Conservation (phyloP, 2,329 filamentous ascomycete genomes). For the Xylaria sp. region DNA sequence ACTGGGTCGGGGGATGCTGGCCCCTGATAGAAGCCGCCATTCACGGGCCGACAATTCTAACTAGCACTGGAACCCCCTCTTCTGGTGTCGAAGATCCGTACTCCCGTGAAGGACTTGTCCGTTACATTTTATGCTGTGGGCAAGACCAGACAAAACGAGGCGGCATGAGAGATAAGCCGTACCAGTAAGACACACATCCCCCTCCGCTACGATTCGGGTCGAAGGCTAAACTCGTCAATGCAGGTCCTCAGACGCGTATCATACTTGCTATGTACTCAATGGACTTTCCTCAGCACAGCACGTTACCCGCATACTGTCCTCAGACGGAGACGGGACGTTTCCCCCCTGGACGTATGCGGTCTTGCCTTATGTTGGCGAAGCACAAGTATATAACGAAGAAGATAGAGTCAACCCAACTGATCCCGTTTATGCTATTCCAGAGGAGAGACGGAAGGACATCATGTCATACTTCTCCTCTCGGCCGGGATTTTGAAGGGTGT, state of each 20-base stretch:
- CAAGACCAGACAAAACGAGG: slow-evolving; percentile 75
- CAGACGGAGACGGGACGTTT: slow-evolving; percentile 50
- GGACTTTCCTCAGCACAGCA: slow-evolving; percentile 86
- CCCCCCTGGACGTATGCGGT: slow-evolving; percentile 46
- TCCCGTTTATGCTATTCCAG: slow-evolving; percentile 85
- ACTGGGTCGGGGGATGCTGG: slow-evolving; percentile 97
- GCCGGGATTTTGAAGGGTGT: slow-evolving; percentile 55
- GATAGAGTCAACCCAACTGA: slow-evolving; percentile 76
- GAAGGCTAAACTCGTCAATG: slow-evolving; percentile 17
- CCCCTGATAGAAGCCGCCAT: slow-evolving; percentile 83
- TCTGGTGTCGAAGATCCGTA: slow-evolving; percentile 53
- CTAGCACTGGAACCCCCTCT: slow-evolving; percentile 30
- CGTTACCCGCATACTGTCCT: slow-evolving; percentile 48
- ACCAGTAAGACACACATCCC: slow-evolving; percentile 66
- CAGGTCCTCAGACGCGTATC: slow-evolving; percentile 83
- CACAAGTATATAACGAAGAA: slow-evolving; percentile 70
- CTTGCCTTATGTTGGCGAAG: slow-evolving; percentile 57
- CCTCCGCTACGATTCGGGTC: slow-evolving; percentile 3
- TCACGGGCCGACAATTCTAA: slow-evolving; percentile 52
- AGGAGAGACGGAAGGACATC: slow-evolving; percentile 68
- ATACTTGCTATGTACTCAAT: slow-evolving; percentile 89
- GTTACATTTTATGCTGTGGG: slow-evolving; percentile 90
- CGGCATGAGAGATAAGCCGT: slow-evolving; percentile 91
- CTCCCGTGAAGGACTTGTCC: slow-evolving; percentile 81
- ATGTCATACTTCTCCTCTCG: slow-evolving; percentile 68